Conservation (phyloP, 2,329 filamentous ascomycete species). For the Ascomycota sp. region DNA sequence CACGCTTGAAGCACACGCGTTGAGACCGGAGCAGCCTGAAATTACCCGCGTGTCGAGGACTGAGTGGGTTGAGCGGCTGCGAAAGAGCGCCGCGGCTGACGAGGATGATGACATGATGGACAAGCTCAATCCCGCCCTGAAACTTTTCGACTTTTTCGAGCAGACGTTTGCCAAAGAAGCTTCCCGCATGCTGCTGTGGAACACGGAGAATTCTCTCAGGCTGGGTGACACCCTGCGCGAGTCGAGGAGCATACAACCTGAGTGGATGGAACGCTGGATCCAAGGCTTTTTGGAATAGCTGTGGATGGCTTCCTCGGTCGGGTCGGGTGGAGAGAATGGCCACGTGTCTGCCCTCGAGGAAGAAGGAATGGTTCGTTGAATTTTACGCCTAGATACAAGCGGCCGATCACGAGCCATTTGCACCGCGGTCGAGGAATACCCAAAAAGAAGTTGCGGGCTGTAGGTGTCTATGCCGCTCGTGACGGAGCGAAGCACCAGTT, state of each 20-base stretch:
- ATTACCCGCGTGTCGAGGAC: not conserved
- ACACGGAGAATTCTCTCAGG: not conserved
- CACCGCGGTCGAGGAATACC: too few species aligned
- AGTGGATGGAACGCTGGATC: conserved; percentile 2
- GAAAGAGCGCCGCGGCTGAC: not conserved
- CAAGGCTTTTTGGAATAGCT: not conserved
- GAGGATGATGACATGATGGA: not conserved
- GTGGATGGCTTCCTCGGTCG: too few species aligned
- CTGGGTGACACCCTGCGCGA: not conserved
- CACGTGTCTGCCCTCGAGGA: too few species aligned
- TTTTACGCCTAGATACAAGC: too few species aligned
- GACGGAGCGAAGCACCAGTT: too few species aligned
- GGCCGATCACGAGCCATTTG: too few species aligned
- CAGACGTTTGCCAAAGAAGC: not conserved
- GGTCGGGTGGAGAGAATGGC: too few species aligned
- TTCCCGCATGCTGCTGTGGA: not conserved
- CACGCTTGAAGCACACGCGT: not conserved
- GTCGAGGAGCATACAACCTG: conserved; percentile 1
- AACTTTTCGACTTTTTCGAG: conserved; percentile 2
- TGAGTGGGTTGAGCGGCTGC: conserved; percentile 1
- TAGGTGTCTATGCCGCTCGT: too few species aligned
- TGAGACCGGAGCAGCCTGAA: not conserved
- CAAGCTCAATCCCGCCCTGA: conserved; percentile 1
- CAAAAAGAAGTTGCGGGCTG: too few species aligned
- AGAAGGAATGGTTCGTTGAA: too few species aligned